Base-by-base conservation (phyloP, 805 yeast species). In the Tetrapisispora arboricola region DNA sequence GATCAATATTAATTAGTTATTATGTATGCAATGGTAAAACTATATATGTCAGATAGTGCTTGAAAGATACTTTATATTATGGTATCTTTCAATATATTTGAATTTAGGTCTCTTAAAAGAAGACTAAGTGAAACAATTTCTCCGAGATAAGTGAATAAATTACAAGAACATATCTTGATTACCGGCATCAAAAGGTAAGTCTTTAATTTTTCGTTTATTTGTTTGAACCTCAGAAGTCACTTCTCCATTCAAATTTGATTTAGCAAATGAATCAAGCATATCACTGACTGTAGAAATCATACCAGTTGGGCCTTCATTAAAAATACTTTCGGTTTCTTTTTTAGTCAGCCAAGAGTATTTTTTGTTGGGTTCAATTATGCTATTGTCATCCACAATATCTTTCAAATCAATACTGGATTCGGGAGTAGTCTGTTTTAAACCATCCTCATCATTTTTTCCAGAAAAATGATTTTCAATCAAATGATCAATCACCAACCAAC, bases 401-500 rank as follows among this genome's bases (percentile, higher is more conserved):
- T 9, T n/a, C 13, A 11, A 16, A 12, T 29, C 22, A 22, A 15
- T 13, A 2, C 16, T 38, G 2, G 17, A 29, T 16, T 29, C 39
- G 21, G n/a, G n/a, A n/a, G 4, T 19, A n/a, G 6, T 22, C 19
- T 18, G 7, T n/a, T n/a, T n/a, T n/a, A n/a, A n/a, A n/a, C n/a
- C n/a, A n/a, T n/a, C n/a, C n/a, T n/a, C 11, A 31, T 32, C 32
- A 15, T 32, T 24, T 20, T 27, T 24, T 1, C 49, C 51, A 25
- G 38, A 54, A 57, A 84, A 84, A 63, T 84, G 92, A 38, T 71
- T 68, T 12, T 67, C 65, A 2, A 79, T 73, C 45, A 84, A 54
- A 41, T 56, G 92, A 44, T 82, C 87, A 36, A 83, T 65, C 0
- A 82, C 84, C 1, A 75, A 77, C 94, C 94, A 84, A 1, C 94